Conservation (phyloP, 2,329 filamentous ascomycete species). For the Delphinella strobiligena region DNA sequence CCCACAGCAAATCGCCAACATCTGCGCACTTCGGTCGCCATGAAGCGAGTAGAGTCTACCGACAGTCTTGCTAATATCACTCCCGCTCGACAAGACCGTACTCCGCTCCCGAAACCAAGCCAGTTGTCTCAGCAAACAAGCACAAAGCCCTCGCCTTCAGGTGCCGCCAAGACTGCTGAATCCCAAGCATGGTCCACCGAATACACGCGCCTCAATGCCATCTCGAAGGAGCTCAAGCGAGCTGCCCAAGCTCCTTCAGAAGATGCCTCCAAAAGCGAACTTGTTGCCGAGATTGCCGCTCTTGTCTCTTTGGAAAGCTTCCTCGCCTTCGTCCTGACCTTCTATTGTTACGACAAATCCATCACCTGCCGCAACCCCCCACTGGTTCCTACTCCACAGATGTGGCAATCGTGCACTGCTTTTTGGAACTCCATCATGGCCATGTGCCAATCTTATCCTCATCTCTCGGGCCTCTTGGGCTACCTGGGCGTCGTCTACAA, state of each 20-base stretch:
- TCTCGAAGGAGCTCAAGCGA: conserved; percentile 36
- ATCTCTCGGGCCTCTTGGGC: conserved; percentile 29
- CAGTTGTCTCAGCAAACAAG: conserved; percentile 9
- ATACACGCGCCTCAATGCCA: conserved; percentile 27
- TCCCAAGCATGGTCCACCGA: conserved; percentile 25
- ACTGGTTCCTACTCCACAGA: conserved; percentile 8
- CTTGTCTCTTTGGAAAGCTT: conserved; percentile 34
- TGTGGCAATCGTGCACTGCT: conserved; percentile 17
- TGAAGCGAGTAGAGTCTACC: conserved; percentile 9
- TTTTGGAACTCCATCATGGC: conserved; percentile 18
- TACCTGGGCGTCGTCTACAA: conserved; percentile 29
- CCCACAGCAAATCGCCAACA: conserved; percentile 16
- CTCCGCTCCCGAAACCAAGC: too few relatives aligned
- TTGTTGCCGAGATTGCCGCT: conserved; percentile 23
- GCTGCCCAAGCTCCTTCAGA: conserved; percentile 18
- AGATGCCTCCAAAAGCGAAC: conserved; percentile 14
- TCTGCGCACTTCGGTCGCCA: conserved; percentile 13
- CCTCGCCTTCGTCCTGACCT: conserved; percentile 24
- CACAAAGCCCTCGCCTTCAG: conserved; percentile 12
- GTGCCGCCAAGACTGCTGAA: conserved; percentile 17
- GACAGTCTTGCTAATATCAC: conserved; percentile 7
- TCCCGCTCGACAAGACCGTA: conserved; percentile 2
- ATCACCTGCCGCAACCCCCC: conserved; percentile 14
- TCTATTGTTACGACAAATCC: conserved; percentile 20
- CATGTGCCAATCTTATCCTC: conserved; percentile 14